Conservation (phyloP, 495 filamentous ascomycete species). For the Hyaloscypha hepaticicola region DNA sequence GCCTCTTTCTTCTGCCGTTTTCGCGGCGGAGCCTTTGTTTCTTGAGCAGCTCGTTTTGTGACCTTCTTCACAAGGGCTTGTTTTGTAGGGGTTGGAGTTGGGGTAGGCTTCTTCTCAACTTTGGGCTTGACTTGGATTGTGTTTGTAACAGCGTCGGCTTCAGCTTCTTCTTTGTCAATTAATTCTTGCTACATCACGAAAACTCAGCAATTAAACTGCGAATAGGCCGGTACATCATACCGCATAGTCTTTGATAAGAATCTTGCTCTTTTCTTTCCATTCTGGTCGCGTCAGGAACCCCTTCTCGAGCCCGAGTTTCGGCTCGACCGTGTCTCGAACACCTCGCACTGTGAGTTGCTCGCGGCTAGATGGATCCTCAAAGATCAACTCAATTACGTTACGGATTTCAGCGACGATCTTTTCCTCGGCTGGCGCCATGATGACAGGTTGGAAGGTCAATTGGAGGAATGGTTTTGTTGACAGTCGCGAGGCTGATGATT, state of each 20-base stretch:
- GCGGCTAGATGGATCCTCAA: constrained; percentile 28
- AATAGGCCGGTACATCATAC: constrained; percentile 46
- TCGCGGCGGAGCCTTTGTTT: constrained; percentile 16
- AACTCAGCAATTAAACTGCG: constrained; percentile 7
- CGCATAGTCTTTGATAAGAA: constrained; percentile 65
- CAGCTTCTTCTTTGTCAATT: constrained; percentile 19
- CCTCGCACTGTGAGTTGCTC: not conserved
- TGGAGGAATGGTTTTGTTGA: constrained; percentile 5
- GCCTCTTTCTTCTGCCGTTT: constrained; percentile 31
- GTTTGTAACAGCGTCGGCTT: constrained; percentile 15
- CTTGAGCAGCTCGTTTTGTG: constrained; percentile 18
- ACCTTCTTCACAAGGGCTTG: constrained; percentile 19
- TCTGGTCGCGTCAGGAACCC: constrained; percentile 67
- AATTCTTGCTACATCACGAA: constrained; percentile 26
- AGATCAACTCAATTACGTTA: constrained; percentile 56
- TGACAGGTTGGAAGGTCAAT: not conserved
- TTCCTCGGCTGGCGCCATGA: constrained; percentile 20
- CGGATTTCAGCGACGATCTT: constrained; percentile 40
- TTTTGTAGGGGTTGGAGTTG: constrained; percentile 6
- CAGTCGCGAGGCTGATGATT: not conserved
- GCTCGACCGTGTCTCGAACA: constrained; percentile 66
- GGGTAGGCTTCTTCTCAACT: constrained; percentile 20
- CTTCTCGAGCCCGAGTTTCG: constrained; percentile 59
- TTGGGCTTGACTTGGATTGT: constrained; percentile 6
- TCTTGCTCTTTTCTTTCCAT: constrained; percentile 83